Base-by-base conservation (phyloP, 495 filamentous ascomycete species). In the Trichoderma erinaceum region DNA sequence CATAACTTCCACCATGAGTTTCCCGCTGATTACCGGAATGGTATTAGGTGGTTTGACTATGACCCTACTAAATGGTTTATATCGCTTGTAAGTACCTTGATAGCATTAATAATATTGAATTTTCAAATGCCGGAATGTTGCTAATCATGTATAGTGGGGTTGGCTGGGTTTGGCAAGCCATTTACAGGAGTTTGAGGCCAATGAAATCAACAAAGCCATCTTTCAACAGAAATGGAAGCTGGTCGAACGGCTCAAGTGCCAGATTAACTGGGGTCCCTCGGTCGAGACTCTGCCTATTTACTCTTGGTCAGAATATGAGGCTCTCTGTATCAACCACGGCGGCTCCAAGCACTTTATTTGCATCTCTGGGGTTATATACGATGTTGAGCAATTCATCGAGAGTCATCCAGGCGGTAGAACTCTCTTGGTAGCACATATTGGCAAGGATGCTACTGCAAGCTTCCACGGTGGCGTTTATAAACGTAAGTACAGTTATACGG, bases 1-100 rank as follows among this genome's bases (percentile, higher is more conserved):
- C 93, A 98, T 85, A 97, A 96, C 84, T 99, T 99, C 88, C 94
- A 99, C 84, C 94, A 99, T 85, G 94, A 99, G 76, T 99, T 99
- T 82, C 94, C 94, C 66, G 96, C 92, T n/a, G 94, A 99, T 78
- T 97, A 97, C 89, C 92, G 94, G 76, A 99, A 99, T 78, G 95
- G 93, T 65, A 96, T 99, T 71, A 84, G 97, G 75, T 97, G 93
- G 92, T 90, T 90, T 83, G 95, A 99, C 83, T 99, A 99, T 74
- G 94, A 99, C 79, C 94, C 95, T 25, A 99, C 94, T 78, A 99
- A 99, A 85, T 97, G 94, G 93, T 48, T 4, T n/a, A 48, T 48
- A 13, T 48, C 44, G 4, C 13, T 48, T 16, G 44, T 48, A 48
- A 16, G 44, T 16, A 7, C 5, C 13, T n/a, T 48, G 7, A 38